Base-by-base conservation (phyloP, 208 protist species). In the Leishmania tarentolae region DNA sequence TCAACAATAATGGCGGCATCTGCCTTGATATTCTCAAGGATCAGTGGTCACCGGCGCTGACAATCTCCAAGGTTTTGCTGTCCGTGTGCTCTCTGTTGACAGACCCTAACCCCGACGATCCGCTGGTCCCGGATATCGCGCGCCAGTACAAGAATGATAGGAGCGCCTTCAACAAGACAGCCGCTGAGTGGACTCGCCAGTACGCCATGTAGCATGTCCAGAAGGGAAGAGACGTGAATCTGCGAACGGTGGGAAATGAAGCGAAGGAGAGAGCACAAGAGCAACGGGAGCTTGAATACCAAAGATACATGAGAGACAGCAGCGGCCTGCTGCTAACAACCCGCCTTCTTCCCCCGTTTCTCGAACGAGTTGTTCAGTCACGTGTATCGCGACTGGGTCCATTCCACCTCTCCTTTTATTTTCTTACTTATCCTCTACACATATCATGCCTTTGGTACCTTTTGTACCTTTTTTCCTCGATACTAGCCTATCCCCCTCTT, bases 61-160 rank as follows among this genome's bases (percentile, higher is more conserved):
- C 99, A 24, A 99, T 99, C 76, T 98, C 97, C 57, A 99, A 99
- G 88, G 99, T 99, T 73, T 90, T 99, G 80, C 93, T 99, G 31
- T 99, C 99, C 24, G 97, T 99, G 82, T 99, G 95, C 87, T 99
- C 98, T 56, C 86, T 99, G 79, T 93, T 99, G 40, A 99, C 98
- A 61, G 99, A 99, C 84, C 99, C 99, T n/a, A 99, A 99, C 91
- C 98, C 99, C 63, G 98, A 99, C 79, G 99, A 99, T 95, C 99
- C 99, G 82, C 94, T 99, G 13, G 98, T 99, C 63, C 98, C 98
- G 37, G 98, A 99, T 85, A 99, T 99, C 89, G 99, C 99, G 56
- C 90, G 98, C 47, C 85, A 99, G 84, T 99, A 99, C 92, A 99
- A 99, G 90, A 94, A 85, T 47, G 93, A 99, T 89, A 92, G 92